Evolutionary conservation across 2,329 filamentous ascomycete species (phyloP).

Genomic region (Sporothrix euskadiensis): DNA sequence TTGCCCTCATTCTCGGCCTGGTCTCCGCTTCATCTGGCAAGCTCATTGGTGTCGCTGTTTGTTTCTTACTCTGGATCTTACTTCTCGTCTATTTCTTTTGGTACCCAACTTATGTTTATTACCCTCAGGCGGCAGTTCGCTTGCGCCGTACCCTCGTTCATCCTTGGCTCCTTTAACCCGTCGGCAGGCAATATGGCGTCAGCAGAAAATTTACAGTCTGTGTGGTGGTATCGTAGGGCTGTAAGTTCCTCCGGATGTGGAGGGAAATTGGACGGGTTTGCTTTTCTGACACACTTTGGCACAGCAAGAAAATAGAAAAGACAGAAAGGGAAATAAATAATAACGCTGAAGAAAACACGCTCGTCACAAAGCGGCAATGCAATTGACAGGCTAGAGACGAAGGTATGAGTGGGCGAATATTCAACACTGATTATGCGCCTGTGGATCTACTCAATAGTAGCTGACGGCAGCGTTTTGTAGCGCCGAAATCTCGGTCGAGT

Average conservation of each 20-base stretch:
- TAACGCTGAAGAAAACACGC: too few relatives aligned
- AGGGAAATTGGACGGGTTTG: neutral
- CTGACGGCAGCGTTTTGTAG: neutral
- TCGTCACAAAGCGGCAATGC: neutral
- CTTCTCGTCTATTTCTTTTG: neutral
- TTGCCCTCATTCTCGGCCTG: neutral
- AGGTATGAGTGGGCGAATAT: neutral
- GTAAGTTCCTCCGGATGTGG: neutral
- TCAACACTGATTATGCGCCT: neutral
- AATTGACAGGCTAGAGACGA: neutral
- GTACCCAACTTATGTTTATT: neutral
- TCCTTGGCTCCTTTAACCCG: neutral
- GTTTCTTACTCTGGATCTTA: neutral
- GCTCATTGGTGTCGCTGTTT: neutral
- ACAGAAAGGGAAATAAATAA: neutral
- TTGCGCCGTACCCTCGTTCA: neutral
- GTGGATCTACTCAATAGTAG: neutral
- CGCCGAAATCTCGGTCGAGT: conserved; percentile 1
- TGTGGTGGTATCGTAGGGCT: neutral
- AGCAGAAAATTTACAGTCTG: neutral
- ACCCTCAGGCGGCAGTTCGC: neutral
- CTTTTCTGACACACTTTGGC: neutral
- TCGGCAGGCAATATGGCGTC: neutral
- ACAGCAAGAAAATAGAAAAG: neutral
- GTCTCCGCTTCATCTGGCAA: neutral